Percentiles rank a stretch among this genome's conserved stretches.
Evolutionary conservation across 2,329 filamentous ascomycete genomes (phyloP).

Genomic region (Teratosphaeria epicoccoides): DNA sequence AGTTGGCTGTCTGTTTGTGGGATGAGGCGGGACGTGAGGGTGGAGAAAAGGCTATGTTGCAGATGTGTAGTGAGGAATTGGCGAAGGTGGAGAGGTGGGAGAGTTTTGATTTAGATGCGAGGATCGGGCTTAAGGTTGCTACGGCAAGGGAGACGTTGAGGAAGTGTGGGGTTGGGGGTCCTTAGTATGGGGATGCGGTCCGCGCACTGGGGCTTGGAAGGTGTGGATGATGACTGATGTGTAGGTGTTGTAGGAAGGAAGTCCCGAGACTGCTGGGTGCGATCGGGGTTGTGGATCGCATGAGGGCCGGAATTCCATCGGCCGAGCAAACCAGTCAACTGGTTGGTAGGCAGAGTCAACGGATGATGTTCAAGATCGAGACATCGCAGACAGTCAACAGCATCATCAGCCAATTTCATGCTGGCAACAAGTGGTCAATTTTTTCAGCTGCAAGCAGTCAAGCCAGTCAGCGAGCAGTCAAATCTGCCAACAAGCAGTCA

Average conservation of each 20-base stretch:
- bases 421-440: no score
- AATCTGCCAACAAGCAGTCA: no score
- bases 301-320: no score
- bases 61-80: conserved; percentile 54
- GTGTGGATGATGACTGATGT: neutral
- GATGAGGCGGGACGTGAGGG: conserved; percentile 43
- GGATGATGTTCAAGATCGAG: no score
- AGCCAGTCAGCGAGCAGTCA: no score
- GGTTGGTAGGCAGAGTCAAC: no score
- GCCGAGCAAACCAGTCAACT: no score
- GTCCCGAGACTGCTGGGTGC: neutral
- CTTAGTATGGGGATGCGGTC: neutral
- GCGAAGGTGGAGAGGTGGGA: conserved; percentile 62
- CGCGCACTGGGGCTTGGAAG: neutral
- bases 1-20: conserved; percentile 77
- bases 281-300: neutral
- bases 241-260: neutral
- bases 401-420: no score
- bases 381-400: no score
- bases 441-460: no score
- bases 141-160: conserved; percentile 56
- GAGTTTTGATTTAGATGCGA: conserved; percentile 59
- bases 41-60: conserved; percentile 36
- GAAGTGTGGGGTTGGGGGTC: conserved; percentile 6
- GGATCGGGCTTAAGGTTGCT: conserved; percentile 61